Base-by-base conservation (phyloP, 2,329 filamentous ascomycete species). In the Coniochaeta sp. region DNA sequence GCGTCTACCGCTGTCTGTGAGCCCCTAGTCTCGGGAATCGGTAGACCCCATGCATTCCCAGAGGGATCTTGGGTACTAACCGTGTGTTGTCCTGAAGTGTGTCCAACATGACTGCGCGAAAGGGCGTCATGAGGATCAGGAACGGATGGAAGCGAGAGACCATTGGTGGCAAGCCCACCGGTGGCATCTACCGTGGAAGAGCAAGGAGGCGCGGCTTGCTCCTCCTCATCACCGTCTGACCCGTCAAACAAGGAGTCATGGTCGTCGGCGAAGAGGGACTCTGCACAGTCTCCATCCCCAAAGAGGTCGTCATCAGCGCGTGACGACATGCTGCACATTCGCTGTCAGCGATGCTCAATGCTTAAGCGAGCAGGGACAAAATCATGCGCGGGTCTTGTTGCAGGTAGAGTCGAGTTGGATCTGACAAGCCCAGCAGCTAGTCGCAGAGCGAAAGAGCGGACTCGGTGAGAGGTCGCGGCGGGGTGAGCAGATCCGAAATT, bases 51-150 rank as follows among this genome's bases (percentile, higher is more conserved):
- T 28, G 8, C 34, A 57, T 40, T 44, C 55, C 38, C 55, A 57
- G 55, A 42, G 38, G 38, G 55, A 57, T 57, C 17, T 26, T 40
- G 55, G 55, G 55, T 57, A 57, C 55, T 57, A 44, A 57, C 55
- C 55, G 32, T 34, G 34, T 57, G 55, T n/a, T 30, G 55, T 40
- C 38, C 55, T 57, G 55, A 57, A 57, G 55, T 57, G 55, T 24
- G 55, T 57, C 55, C 55, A 42, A 17, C 55, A 40, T 57, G 55
- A 44, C 32, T n/a, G 38, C 55, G 8, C 34, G 38, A 57, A 44
- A 57, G 38, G 34, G 55, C 55, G n/a, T 44, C 55, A 57, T 40
- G 55, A 57, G 55, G 55, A 57, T 57, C 55, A 57, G 55, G 38
- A 44, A 40, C 38, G 38, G 55, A 34, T 22, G 55, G 55, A 22